Evolutionary conservation across 2,329 filamentous ascomycete genomes (phyloP), one percentile per base, ranked within the genome.

Genomic region (Botrytis pseudocinerea): DNA sequence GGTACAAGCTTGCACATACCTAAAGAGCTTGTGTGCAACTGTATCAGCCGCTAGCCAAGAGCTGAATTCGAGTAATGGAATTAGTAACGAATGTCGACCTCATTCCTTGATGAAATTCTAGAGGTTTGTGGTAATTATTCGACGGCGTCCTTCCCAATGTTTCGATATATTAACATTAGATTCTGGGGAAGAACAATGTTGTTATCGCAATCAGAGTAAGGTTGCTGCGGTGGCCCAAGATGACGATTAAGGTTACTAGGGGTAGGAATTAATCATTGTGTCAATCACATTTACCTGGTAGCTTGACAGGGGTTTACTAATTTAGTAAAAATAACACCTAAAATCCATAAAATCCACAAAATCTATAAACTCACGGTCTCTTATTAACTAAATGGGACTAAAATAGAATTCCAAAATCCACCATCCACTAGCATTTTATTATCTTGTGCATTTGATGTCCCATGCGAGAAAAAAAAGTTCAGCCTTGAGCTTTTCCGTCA

Each of bases 401-500:
- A 42, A 66, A 66, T 66, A n/a, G 44, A 66, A 65, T n/a, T 18
- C 20, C 18, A 22, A 40, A 42, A 57, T 40, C 4, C 65, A 38
- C 54, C 28, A 40, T 14, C 14, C 42, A 71, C 69, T 35, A 54
- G 64, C 38, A 71, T 44, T 42, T 64, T 18, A 65, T 64, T 18
- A 65, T 64, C 44, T 71, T 25, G 22, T 35, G 14, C n/a, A 54
- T 64, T 48, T 22, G 44, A 25, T 25, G 25, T n/a, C n/a, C 42
- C 9, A 40, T 48, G 22, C n/a, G 20, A 61, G n/a, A 51, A 32
- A n/a, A 48, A 51, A 70, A 66, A 44, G 64, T 69, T 73, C 73
- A 73, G 73, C 73, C 71, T 74, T 59, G 73, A 69, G 48, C 57
- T 70, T 71, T 65, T 59, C 32, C 70, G 51, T 60, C 65, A 65